phyloP scores from a whole-genome alignment of 129 eudicot species.

The Heracleum sosnowskyi region DNA sequence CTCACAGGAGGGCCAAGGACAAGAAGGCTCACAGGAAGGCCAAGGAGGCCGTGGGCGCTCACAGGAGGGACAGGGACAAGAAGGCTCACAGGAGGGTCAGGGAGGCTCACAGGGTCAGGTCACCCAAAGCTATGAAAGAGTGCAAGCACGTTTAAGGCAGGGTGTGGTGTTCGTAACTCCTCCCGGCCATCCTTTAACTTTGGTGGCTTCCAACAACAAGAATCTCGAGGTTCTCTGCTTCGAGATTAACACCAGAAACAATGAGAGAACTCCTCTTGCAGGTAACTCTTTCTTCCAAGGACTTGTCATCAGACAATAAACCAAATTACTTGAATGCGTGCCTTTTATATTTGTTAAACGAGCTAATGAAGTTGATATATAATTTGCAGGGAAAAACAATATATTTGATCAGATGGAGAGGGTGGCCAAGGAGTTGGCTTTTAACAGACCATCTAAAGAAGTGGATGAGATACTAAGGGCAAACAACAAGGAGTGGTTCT shows the following conservation, averaged over 20 bases:
- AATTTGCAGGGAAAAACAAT: too few species aligned
- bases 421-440: too few species aligned
- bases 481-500: too few species aligned
- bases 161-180: slow-evolving; percentile 64
- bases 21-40: background rate
- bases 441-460: too few species aligned
- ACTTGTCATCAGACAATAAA: too few species aligned
- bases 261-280: slow-evolving; percentile 39
- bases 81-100: background rate
- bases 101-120: background rate
- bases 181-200: slow-evolving; percentile 57
- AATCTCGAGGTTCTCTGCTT: slow-evolving; percentile 47
- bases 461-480: too few species aligned
- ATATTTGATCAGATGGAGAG: too few species aligned
- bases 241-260: slow-evolving; percentile 38
- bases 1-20: background rate
- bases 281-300: slow-evolving; percentile 13
- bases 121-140: slow-evolving; percentile 34
- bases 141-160: slow-evolving; percentile 26
- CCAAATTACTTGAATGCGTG: too few species aligned
- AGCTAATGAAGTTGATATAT: too few species aligned
- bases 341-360: too few species aligned
- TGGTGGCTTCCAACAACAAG: slow-evolving; percentile 44
- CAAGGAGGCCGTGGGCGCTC: background rate
- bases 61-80: too few species aligned